Base-by-base conservation (phyloP, 1,139 yeast species). In the Blastobotrys indianensis region DNA sequence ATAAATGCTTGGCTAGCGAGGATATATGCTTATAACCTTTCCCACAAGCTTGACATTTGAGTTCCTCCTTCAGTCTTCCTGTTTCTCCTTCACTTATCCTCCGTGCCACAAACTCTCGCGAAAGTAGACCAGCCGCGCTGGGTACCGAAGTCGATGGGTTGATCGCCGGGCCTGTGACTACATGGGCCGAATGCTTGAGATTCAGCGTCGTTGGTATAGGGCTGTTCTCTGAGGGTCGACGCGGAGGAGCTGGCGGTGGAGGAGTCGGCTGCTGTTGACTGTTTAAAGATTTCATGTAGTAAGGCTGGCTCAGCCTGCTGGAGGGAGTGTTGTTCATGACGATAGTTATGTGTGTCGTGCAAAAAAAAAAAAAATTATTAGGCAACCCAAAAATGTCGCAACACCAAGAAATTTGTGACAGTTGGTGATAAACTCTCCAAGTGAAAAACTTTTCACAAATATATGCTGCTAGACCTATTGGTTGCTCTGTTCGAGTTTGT, bases 11-110 rank as follows among this genome's bases (percentile, higher is more conserved):
- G 54, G 75, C 94, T 51, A 85, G 72, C 16, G 92, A 82, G 1
- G 90, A 80, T 8, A 85, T 82, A 65, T 85, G 95, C 62, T 85
- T 86, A 62, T 85, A 85, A 11, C 94, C 94, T 63, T 86, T 85
- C 9, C 95, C 95, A 60, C 95, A 85, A 2, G 94, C 87, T 64
- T 85, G 94, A 67, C 95, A 85, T 58, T 82, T 82, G 52, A 85
- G 74, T 59, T 84, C 90, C 60, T 85, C 94, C 62, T 85, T 85
- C 44, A 85, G 71, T 45, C 95, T 66, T 8, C 94, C 94, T 1
- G 87, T 78, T 63, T 85, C 95, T 37, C 94, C 94, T 63, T 85
- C 95, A 46, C 87, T 79, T 45, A 84, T 85, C 50, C 95, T 71
- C 51, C 95, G 72, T 17, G 83, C 92, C 8, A 85, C 94, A 67